Evolutionary conservation across 805 yeast genomes (phyloP).

Genomic region (Saturnispora besseyi): DNA sequence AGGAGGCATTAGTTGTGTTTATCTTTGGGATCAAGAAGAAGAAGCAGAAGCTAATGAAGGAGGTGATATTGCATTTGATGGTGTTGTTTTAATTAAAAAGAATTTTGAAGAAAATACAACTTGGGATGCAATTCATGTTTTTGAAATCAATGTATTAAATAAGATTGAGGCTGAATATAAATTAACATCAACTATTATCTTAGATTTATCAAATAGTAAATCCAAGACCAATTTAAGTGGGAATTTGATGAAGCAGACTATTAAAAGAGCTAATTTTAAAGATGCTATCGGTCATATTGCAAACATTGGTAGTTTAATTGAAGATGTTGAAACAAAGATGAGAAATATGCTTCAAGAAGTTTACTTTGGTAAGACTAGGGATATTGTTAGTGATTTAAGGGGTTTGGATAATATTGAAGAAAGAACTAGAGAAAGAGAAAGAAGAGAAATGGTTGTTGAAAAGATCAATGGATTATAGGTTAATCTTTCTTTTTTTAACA

Average conservation of each 20-base stretch:
- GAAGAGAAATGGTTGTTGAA: constrained; percentile 26
- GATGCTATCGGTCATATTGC: constrained; percentile 66
- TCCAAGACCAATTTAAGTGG: constrained; percentile 54
- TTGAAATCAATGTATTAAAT: constrained; percentile 52
- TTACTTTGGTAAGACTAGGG: constrained; percentile 90
- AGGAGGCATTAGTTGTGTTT: constrained; percentile 85
- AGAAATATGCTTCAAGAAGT: constrained; percentile 87
- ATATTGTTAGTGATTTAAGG: constrained; percentile 67
- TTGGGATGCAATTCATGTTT: constrained; percentile 94
- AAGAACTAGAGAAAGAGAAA: constrained; percentile 29
- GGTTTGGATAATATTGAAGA: constrained; percentile 31
- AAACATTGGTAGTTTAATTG: constrained; percentile 77
- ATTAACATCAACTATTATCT: constrained; percentile 79
- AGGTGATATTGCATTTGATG: constrained; percentile 70
- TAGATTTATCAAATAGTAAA: constrained; percentile 42
- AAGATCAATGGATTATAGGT: background rate
- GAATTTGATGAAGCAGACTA: constrained; percentile 75
- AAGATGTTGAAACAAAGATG: constrained; percentile 79
- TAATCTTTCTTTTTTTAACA: background rate
- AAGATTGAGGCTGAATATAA: constrained; percentile 44
- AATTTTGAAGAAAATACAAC: constrained; percentile 39
- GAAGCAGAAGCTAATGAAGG: constrained; percentile 39
- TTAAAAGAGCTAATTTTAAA: constrained; percentile 39
- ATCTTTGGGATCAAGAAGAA: constrained; percentile 81
- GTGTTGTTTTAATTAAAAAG: constrained; percentile 82